phyloP scores from a whole-genome alignment of 139 green algal genomes.

The Ettlia oleoabundans region DNA sequence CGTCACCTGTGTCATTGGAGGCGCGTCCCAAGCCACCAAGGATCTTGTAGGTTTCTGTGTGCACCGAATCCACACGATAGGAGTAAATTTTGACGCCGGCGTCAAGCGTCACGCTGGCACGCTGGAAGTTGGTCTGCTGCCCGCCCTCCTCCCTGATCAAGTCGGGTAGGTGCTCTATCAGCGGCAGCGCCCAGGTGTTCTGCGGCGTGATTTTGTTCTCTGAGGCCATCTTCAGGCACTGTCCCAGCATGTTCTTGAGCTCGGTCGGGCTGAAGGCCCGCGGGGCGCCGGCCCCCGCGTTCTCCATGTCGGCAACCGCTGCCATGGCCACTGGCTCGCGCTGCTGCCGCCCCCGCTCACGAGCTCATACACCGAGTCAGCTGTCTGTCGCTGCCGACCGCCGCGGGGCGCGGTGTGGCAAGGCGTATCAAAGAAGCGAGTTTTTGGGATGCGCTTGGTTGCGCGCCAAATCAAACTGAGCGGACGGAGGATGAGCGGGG shows the following conservation, averaged over 20 bases:
- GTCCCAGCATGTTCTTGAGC: constrained; percentile 50
- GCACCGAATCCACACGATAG: constrained; percentile 84
- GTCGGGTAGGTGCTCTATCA: constrained; percentile 88
- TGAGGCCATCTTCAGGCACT: constrained; percentile 86
- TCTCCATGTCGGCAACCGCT: constrained; percentile 23
- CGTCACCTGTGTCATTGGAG: constrained; percentile 23
- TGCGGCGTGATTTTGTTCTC: constrained; percentile 78
- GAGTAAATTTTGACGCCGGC: constrained; percentile 94
- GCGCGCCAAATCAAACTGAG: too few species aligned
- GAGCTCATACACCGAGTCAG: too few species aligned
- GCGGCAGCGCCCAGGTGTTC: constrained; percentile 85
- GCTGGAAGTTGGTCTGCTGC: constrained; percentile 88
- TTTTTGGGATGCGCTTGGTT: too few species aligned
- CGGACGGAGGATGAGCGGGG: background rate
- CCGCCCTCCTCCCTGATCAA: constrained; percentile 66
- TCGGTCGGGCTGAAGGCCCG: constrained; percentile 18
- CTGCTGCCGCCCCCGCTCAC: background rate
- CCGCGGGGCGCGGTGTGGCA: too few species aligned
- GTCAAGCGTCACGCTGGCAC: constrained; percentile 85
- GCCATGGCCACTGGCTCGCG: background rate
- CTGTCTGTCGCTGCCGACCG: too few species aligned
- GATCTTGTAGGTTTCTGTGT: constrained; percentile 81
- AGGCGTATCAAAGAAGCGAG: too few species aligned
- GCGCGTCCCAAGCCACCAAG: constrained; percentile 69
- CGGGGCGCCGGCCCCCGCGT: background rate